Evolutionary conservation across 2,329 filamentous ascomycete genomes (phyloP).

Genomic region (Arthrinium phaeospermum): DNA sequence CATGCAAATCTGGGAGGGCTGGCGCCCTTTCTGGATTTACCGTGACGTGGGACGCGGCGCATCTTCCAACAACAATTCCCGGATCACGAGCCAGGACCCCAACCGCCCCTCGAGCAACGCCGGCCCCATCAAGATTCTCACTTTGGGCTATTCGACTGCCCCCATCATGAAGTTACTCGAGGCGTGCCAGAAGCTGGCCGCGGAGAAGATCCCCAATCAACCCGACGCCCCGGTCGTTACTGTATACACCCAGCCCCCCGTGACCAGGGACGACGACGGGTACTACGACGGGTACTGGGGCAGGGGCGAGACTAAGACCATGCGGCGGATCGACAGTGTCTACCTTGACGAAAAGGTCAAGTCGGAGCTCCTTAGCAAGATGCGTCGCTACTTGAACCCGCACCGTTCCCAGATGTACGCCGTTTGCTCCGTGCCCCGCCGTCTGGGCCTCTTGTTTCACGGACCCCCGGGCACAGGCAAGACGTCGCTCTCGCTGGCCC

Average conservation of each 20-base stretch:
- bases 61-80: no score
- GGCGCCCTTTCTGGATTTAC: background rate
- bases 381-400: constrained; percentile 7
- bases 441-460: constrained; percentile 13
- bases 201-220: background rate
- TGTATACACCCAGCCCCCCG: background rate
- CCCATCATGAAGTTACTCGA: background rate
- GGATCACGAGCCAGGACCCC: no score
- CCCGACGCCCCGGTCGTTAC: no score
- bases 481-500: constrained; percentile 41
- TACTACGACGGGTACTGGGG: background rate
- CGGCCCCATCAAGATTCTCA: background rate
- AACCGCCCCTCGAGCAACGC: no score
- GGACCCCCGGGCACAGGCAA: constrained; percentile 21
- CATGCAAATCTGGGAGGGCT: background rate
- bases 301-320: background rate
- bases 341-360: constrained; percentile 15
- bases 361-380: background rate
- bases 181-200: background rate
- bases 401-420: background rate
- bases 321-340: constrained; percentile 17
- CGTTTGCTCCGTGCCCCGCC: constrained; percentile 11
- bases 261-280: background rate
- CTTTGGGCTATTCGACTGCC: background rate
- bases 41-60: background rate